Conservation (phyloP, 805 yeast species). For the Diddensiella caesifluorescens region DNA sequence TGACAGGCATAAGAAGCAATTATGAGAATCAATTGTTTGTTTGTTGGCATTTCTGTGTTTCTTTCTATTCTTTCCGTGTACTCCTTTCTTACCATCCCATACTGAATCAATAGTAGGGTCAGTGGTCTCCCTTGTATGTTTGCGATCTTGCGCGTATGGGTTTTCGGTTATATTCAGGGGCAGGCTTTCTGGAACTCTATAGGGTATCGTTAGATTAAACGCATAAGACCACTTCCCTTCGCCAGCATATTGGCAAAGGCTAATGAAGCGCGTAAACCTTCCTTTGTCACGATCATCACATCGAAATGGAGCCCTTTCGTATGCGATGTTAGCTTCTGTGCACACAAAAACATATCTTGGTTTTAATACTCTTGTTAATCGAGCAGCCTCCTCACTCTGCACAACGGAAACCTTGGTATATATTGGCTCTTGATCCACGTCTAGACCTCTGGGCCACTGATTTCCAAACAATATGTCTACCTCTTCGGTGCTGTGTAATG, state of each 20-base stretch:
- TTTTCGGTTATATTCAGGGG: too few species aligned
- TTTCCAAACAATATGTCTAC: conserved; percentile 54
- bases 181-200: too few species aligned
- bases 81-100: neutral
- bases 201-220: conserved; percentile 39
- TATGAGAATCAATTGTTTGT: neutral
- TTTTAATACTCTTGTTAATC: conserved; percentile 37
- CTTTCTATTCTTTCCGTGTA: neutral
- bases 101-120: neutral
- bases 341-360: conserved; percentile 67
- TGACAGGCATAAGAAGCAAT: conserved; percentile 78
- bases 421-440: too few species aligned
- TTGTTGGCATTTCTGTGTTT: neutral
- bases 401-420: too few species aligned
- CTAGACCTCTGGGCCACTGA: conserved; percentile 55
- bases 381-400: conserved; percentile 46
- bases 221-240: conserved; percentile 72
- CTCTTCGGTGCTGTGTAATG: conserved; percentile 15
- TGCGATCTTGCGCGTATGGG: too few species aligned
- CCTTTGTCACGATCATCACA: conserved; percentile 23
- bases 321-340: conserved; percentile 48
- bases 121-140: neutral
- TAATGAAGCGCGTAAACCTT: conserved; percentile 53
- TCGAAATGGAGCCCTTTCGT: conserved; percentile 55
- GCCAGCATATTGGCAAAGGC: conserved; percentile 55